Evolutionary conservation across 495 filamentous ascomycete genomes (phyloP).

Genomic region (Penicillium cinerascens): DNA sequence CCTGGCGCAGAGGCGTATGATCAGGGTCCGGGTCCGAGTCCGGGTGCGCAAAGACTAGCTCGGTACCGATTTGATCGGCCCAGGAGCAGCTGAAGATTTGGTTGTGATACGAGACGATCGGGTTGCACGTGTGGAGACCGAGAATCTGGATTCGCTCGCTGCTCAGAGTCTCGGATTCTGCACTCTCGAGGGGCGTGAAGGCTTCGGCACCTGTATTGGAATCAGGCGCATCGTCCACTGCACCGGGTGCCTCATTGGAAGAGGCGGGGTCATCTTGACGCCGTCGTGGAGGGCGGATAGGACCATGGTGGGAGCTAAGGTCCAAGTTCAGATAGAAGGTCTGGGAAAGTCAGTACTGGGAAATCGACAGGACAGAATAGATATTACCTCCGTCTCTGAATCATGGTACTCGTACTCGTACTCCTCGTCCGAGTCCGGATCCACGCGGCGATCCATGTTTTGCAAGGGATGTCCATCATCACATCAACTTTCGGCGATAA

Average conservation of each 20-base stretch:
- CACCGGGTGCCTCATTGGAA: constrained; percentile 1
- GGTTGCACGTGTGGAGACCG: constrained; percentile 68
- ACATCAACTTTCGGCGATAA: constrained; percentile 2
- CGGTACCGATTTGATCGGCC: constrained; percentile 75
- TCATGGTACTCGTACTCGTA: constrained; percentile 64
- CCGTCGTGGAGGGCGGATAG: constrained; percentile 33
- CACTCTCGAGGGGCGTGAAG: constrained; percentile 19
- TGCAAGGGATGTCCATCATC: not conserved
- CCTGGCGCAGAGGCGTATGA: constrained; percentile 34
- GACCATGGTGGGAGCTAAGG: constrained; percentile 43
- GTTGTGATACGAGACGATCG: constrained; percentile 70
- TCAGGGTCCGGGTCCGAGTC: constrained; percentile 21
- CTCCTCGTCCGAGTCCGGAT: constrained; percentile 35
- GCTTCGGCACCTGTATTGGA: constrained; percentile 7
- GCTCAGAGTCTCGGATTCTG: constrained; percentile 21
- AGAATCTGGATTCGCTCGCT: constrained; percentile 68
- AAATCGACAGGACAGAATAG: no score
- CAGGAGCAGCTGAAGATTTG: constrained; percentile 73
- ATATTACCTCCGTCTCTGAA: constrained; percentile 52
- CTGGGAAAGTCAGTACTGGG: constrained; percentile 23
- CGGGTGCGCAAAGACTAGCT: constrained; percentile 62
- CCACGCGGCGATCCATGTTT: constrained; percentile 27
- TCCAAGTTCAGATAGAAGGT: constrained; percentile 55
- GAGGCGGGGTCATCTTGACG: constrained; percentile 21
- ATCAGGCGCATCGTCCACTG: constrained; percentile 11